A percentile compares a stretch with the other conserved stretches of the same genome.
These are phyloP conservation scores for Penicillium lagena DNA, from an alignment of 495 filamentous ascomycete species.

Conservation along the genomic window DNA sequence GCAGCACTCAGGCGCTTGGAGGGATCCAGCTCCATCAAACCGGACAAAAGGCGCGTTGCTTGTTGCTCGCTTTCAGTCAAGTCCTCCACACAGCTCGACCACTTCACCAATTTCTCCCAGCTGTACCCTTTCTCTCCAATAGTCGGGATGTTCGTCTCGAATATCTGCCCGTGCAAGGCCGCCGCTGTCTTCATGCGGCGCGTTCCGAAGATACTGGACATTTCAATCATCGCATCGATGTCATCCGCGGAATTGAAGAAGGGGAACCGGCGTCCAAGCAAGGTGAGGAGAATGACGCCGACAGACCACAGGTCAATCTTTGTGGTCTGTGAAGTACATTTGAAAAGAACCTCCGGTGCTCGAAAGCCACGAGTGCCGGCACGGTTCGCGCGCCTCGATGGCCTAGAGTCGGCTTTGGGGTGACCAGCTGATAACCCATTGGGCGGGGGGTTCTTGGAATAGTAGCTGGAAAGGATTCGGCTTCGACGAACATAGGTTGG, in stretches of 20 bases:
- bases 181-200: slow-evolving; percentile 76
- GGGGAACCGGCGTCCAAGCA: slow-evolving; percentile 84
- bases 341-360: slow-evolving; percentile 93
- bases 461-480: slow-evolving; percentile 35
- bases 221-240: slow-evolving; percentile 93
- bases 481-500: slow-evolving; percentile 30
- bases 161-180: slow-evolving; percentile 74
- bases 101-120: slow-evolving; percentile 88
- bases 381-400: slow-evolving; percentile 83
- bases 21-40: slow-evolving; percentile 56
- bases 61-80: slow-evolving; percentile 43
- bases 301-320: slow-evolving; percentile 97
- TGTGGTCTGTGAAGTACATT: slow-evolving; percentile 93
- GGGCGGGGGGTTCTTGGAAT: slow-evolving; percentile 29
- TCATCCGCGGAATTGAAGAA: slow-evolving; percentile 98
- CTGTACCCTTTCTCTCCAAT: slow-evolving; percentile 78
- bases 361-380: slow-evolving; percentile 96
- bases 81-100: slow-evolving; percentile 61
- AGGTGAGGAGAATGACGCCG: slow-evolving; percentile 87
- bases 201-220: slow-evolving; percentile 89
- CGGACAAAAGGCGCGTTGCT: slow-evolving; percentile 53
- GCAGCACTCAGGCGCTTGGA: slow-evolving; percentile 48
- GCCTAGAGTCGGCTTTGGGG: slow-evolving; percentile 79
- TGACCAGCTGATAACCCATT: slow-evolving; percentile 57
- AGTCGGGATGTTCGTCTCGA: slow-evolving; percentile 87